Conservation (phyloP, 495 filamentous ascomycete species). For the Neurospora sp. region DNA sequence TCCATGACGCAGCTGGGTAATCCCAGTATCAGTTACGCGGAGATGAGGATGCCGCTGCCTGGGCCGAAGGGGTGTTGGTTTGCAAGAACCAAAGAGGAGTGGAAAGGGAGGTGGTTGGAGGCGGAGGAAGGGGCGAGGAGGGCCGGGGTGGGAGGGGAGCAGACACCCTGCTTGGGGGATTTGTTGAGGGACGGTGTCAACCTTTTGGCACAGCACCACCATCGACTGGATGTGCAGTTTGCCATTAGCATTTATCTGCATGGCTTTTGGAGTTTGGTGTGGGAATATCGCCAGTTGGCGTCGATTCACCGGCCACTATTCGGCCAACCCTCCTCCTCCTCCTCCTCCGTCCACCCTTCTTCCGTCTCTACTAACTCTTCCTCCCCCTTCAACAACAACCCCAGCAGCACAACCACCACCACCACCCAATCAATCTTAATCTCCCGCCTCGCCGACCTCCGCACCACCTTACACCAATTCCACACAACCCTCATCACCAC, state of each 20-base stretch:
- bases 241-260: slow-evolving; percentile 44
- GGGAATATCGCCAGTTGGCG: slow-evolving; percentile 49
- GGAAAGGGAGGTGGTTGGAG: slow-evolving; percentile 42
- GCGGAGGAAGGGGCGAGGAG: no score
- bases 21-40: slow-evolving; percentile 53
- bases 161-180: no score
- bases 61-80: slow-evolving; percentile 45
- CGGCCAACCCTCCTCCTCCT: neutral
- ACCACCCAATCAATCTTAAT: slow-evolving; percentile 24
- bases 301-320: slow-evolving; percentile 25
- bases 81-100: slow-evolving; percentile 43
- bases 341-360: neutral
- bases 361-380: no score
- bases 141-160: no score
- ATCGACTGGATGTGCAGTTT: slow-evolving; percentile 40
- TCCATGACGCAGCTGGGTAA: slow-evolving; percentile 47
- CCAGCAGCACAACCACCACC: neutral
- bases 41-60: slow-evolving; percentile 50
- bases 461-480: slow-evolving; percentile 21
- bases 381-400: neutral
- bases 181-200: slow-evolving; percentile 44
- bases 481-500: slow-evolving; percentile 11
- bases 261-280: slow-evolving; percentile 48
- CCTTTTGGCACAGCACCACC: slow-evolving; percentile 27
- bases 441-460: slow-evolving; percentile 44